Conservation (phyloP, 2,329 filamentous ascomycete genomes). For the Diaporthe sp. region DNA sequence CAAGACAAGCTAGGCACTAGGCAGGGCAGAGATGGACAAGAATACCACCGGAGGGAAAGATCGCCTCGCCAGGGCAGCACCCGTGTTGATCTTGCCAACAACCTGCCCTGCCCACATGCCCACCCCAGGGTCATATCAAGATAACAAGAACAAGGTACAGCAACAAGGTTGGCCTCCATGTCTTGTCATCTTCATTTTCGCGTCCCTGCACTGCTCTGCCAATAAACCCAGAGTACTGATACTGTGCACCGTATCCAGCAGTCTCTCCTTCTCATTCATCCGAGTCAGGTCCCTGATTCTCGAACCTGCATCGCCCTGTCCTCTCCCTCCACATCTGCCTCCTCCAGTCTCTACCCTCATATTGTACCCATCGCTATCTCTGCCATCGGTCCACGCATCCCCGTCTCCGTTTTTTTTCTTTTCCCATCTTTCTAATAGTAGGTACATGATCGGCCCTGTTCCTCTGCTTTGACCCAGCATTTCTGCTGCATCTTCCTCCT, state of each 20-base stretch:
- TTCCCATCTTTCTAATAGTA: conserved; percentile 22
- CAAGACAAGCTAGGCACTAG: not conserved
- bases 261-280: conserved; percentile 11
- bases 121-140: conserved; percentile 10
- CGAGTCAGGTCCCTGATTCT: conserved; percentile 25
- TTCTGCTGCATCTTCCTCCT: not conserved
- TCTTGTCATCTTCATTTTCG: conserved; percentile 15
- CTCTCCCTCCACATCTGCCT: conserved; percentile 7
- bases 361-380: conserved; percentile 1
- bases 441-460: conserved; percentile 14
- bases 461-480: conserved; percentile 12
- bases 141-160: conserved; percentile 1
- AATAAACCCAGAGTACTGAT: conserved; percentile 5
- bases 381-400: not conserved
- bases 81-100: conserved; percentile 17
- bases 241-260: not conserved
- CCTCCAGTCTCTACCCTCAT: not conserved
- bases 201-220: conserved; percentile 12
- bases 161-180: not conserved
- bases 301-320: conserved; percentile 15
- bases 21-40: not conserved
- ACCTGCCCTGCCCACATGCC: not conserved
- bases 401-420: conserved; percentile 14
- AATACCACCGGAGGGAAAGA: not conserved
- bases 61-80: not conserved